Evolutionary conservation across 257 asterid genomes (phyloP), one percentile per base, ranked within the genome.

Genomic region (Petrea volubilis): DNA sequence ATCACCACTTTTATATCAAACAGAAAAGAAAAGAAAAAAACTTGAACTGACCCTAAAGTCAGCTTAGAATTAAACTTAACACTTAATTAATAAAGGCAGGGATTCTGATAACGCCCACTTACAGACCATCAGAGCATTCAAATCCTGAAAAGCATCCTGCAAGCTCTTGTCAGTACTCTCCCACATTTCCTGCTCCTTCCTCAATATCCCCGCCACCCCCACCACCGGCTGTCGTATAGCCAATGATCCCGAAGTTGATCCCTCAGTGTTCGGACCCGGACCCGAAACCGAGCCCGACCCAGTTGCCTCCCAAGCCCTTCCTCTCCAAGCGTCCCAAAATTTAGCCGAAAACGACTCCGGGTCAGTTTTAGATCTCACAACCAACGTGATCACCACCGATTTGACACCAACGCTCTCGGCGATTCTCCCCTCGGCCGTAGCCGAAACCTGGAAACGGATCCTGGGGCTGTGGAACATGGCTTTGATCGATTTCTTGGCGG

Each of bases 111-210:
- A 81, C 70, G 63, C 67, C 70, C 67, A 73, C 74, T 81, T 76
- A 68, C 86, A 79, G 73, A 92, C 98, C 99, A 95, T 91, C 60
- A 95, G 95, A 75, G 98, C 99, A 82, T 88, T 92, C 79, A 95
- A 84, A 80, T 95, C 99, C 88, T 95, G 98, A 82, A 95, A 95
- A 63, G 99, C 99, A 64, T 95, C 98, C 82, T 90, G 96, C 90
- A 95, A 88, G 82, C 88, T 92, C 92, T 92, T 95, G 81, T 95
- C 99, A 71, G 98, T 92, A 80, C 81, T 95, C 85, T 95, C 99
- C 99, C 99, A 95, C 93, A 90, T 85, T 75, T 95, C 98, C 82
- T 95, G 99, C 86, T 95, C 99, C 80, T 90, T 95, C 84, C 99
- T 88, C 88, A 91, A 76, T 81, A 95, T 95, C 74, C 99, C 99